Evolutionary conservation across 306 rosid species (phyloP), one percentile per base, ranked within the genome.

Genomic region (Lathyrus tuberosus): DNA sequence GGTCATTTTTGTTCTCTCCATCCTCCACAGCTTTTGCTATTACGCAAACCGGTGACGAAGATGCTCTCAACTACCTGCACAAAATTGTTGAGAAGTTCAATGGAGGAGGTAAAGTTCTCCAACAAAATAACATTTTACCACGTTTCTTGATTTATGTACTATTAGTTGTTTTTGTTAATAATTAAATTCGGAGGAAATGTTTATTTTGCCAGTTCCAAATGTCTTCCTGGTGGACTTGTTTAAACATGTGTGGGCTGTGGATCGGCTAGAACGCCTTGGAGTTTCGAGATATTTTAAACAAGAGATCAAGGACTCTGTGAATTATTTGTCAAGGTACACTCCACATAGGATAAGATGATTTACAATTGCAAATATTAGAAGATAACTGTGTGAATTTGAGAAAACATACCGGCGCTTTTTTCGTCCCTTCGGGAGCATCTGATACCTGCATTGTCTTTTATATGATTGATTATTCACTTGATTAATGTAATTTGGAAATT

Each of bases 161-260:
- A 10, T 52, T 52, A 20, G 33, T 10, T 52, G 1, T 10, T 53
- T 51, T 53, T 20, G n/a, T 22, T 53, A 4, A 22, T 53, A 20
- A 20, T 53, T 4, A 4, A 52, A 14, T 52, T 5, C 5, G 4
- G 1, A 20, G 24, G 4, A 13, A 52, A 30, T 53, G 20, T 53
- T 35, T 58, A 60, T 30, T 62, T 38, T 62, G 33, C 0, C 75
- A 94, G 99, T 91, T 16, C 99, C 99, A 17, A 95, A 89, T 14
- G 99, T 89, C 33, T 87, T 87, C 65, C 99, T 96, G 0, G 97
- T 95, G 40, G 99, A 95, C 47, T 59, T 95, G 85, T 95, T 95
- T 48, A 97, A 95, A 60, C 95, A 86, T 18, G 70, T 89, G 20
- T 95, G 99, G 99, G 76, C 53, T 14, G 91, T 80, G 14, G 99